Base-by-base conservation (phyloP, 345 rosid species). In the Hypericum perforatum region DNA sequence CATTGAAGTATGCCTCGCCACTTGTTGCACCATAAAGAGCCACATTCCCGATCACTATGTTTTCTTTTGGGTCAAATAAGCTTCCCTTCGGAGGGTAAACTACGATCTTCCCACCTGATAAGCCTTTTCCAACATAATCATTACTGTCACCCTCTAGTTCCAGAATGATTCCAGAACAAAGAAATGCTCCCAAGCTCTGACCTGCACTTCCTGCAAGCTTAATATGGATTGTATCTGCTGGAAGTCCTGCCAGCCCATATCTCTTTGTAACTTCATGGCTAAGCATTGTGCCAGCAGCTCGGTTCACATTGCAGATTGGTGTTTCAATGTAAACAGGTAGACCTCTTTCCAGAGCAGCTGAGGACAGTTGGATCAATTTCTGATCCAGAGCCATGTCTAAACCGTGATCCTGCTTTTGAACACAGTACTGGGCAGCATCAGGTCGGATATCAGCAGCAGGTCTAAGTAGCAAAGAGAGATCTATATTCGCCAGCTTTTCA, bases 251-350 rank as follows among this genome's bases (percentile, higher is more conserved):
- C 77, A 79, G 61, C 63, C 70, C 77, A 73, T 89, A 84, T 43
- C 78, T 86, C 69, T 86, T 94, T 8, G 95, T 94, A 37, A 94
- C 99, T 74, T 94, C 97, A 71, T 94, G 99, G 67, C 99, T 94
- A 49, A 94, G 82, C 99, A 94, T 94, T 52, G 99, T 94, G 48
- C 99, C 99, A 49, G 84, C 97, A 52, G 99, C 99, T 37, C 99
- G 95, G 70, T 94, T 94, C 51, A 89, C 94, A 57, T 94, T 94
- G 79, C 85, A 63, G 51, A 89, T 78, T 5, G 89, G 81, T 14
- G 78, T 68, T 59, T 94, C 89, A 58, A 89, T 76, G 65, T 84
- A 94, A 40, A 86, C 97, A 5, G 95, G 95, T 60, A 94, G 74
- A 60, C 82, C 59, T 59, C 81, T 94, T 53, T 86, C 95, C 36